Percentiles rank a stretch among this genome's conserved stretches.
Evolutionary conservation across 805 yeast species (phyloP).

Genomic region (Candida sithepensis): DNA sequence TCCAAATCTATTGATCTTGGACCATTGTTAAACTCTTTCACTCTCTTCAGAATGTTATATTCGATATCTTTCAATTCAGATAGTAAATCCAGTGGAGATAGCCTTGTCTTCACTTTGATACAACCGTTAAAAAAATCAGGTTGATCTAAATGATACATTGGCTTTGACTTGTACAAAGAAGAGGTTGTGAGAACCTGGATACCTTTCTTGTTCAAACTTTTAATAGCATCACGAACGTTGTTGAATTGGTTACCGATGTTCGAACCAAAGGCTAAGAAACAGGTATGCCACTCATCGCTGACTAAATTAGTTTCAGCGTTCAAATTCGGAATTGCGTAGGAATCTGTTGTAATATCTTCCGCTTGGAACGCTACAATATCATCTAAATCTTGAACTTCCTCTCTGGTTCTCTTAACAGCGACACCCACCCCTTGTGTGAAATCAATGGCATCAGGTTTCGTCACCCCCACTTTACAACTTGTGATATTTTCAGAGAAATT

Average conservation of each 20-base stretch:
- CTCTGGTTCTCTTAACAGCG: slow-evolving; percentile 48
- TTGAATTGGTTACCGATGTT: slow-evolving; percentile 70
- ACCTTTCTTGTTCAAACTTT: slow-evolving; percentile 35
- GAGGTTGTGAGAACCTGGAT: slow-evolving; percentile 61
- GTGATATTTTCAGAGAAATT: slow-evolving; percentile 6
- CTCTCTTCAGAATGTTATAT: slow-evolving; percentile 63
- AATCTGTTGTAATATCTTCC: slow-evolving; percentile 12
- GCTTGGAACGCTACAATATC: slow-evolving; percentile 22
- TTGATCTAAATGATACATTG: slow-evolving; percentile 87
- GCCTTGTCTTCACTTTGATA: slow-evolving; percentile 55
- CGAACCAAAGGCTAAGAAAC: slow-evolving; percentile 84
- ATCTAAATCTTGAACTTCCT: slow-evolving; percentile 31
- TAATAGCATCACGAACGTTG: slow-evolving; percentile 58
- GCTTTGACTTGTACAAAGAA: slow-evolving; percentile 80
- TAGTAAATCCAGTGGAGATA: slow-evolving; percentile 64
- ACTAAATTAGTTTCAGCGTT: slow-evolving; percentile 19
- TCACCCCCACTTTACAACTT: slow-evolving; percentile 53
- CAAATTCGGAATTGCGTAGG: slow-evolving; percentile 27
- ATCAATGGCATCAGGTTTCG: slow-evolving; percentile 86
- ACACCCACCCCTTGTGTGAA: slow-evolving; percentile 91
- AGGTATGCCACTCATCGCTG: slow-evolving; percentile 40
- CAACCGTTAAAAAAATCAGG: slow-evolving; percentile 83
- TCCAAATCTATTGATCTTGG: slow-evolving; percentile 92
- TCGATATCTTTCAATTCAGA: slow-evolving; percentile 68
- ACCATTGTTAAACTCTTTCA: slow-evolving; percentile 81